Evolutionary conservation across 768 basidiomycete genomes (phyloP), one percentile per base, ranked within the genome.

Genomic region (Boletus insuetus): DNA sequence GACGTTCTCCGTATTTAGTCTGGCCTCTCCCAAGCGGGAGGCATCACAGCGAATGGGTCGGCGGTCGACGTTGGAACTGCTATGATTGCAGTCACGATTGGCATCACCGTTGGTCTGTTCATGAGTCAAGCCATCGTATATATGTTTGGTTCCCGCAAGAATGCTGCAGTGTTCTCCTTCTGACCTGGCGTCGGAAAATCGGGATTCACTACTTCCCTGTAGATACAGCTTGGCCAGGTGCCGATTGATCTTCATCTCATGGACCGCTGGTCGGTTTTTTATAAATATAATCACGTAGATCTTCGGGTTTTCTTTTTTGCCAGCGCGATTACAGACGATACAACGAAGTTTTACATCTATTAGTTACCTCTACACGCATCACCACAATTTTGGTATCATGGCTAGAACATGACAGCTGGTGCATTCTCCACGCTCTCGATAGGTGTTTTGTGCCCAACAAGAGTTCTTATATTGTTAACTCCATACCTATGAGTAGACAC

Each of bases 391-490:
- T 51, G 49, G 54, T 61, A 56, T 56, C 52, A 39, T 39, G 38
- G 35, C 47, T 85, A 95, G 76, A 97, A 90, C 76, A 92, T 84
- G 16, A 97, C 94, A 6, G 95, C 94, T 0, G 94, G 83, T 24
- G 92, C 87, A 68, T 85, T 88, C 73, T 94, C 93, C 58, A 97
- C 88, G 47, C 79, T 82, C 59, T 94, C 94, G 65, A 97, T 82
- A 45, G 92, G 86, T 12, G 92, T 92, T 76, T 98, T 99, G 79
- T 99, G 97, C 16, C 97, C 97, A 44, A 99, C 91, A 38, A 99
- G 78, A 16, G 95, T 94, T 61, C 97, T 80, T 63, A 99, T 99
- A 70, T 99, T 98, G 71, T 86, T 95, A 68, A 99, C 95, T 19
- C 93, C 94, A 73, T 98, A 99, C 46, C 94, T 95, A 63, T 14